These are phyloP conservation scores for Zygosaccharomyces gambellarensis DNA, from an alignment of 805 yeast genomes.

Conservation along the genomic window DNA sequence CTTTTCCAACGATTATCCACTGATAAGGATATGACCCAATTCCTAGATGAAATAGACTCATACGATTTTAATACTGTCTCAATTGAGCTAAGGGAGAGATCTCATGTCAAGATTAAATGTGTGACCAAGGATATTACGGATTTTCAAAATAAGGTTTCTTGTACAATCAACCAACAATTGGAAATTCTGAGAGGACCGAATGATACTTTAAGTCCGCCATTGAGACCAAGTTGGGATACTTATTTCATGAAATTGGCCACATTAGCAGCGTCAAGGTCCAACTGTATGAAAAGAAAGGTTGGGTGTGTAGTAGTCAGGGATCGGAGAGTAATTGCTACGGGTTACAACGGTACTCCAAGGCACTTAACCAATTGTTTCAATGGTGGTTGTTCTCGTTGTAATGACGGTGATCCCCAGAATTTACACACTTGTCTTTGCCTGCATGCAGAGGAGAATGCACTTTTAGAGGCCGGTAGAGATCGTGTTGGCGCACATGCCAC, in stretches of 20 bases:
- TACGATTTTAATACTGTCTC: conserved; percentile 17
- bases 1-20: conserved; percentile 18
- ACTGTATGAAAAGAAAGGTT: conserved; percentile 95
- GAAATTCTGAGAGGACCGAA: conserved; percentile 15
- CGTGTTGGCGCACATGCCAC: conserved; percentile 60
- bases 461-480: conserved; percentile 89
- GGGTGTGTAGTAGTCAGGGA: conserved; percentile 93
- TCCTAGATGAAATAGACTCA: conserved; percentile 35
- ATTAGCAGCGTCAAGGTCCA: conserved; percentile 85
- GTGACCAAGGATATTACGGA: conserved; percentile 6
- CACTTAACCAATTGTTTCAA: conserved; percentile 84
- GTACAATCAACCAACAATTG: conserved; percentile 13
- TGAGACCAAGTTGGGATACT: conserved; percentile 90
- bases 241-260: conserved; percentile 93
- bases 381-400: conserved; percentile 93
- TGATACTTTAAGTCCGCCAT: conserved; percentile 27
- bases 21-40: conserved; percentile 31
- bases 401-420: conserved; percentile 61
- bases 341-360: conserved; percentile 96
- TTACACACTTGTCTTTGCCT: conserved; percentile 84
- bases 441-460: conserved; percentile 97
- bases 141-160: conserved; percentile 10
- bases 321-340: conserved; percentile 86
- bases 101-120: conserved; percentile 24
- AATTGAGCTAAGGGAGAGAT: conserved; percentile 22